Conservation (phyloP, 75 land plant species). For the Sequoia sempervirens region DNA sequence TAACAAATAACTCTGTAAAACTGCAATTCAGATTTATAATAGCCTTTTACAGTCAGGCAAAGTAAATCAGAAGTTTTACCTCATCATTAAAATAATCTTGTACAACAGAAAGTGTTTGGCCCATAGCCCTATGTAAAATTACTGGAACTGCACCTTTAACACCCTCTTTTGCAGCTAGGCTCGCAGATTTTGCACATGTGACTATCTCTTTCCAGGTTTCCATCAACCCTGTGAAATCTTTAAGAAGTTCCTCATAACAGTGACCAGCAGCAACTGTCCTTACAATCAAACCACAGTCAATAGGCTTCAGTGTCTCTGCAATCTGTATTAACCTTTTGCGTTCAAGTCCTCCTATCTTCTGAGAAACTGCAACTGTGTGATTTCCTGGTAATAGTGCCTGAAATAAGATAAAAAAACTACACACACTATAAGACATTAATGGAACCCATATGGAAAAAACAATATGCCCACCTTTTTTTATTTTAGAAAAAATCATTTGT, state of each 20-base stretch:
- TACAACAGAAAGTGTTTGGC: constrained; percentile 85
- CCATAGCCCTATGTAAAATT: constrained; percentile 90
- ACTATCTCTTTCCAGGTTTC: constrained; percentile 84
- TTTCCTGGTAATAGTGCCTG: constrained; percentile 65
- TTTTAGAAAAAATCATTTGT: neutral
- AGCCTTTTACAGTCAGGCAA: neutral
- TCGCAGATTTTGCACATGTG: constrained; percentile 79
- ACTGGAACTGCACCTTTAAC: constrained; percentile 82
- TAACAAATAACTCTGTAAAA: neutral
- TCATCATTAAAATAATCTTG: constrained; percentile 89
- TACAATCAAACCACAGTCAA: constrained; percentile 84
- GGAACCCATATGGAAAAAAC: neutral
- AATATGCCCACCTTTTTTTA: neutral
- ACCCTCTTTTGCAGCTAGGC: constrained; percentile 77
- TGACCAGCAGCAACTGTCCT: constrained; percentile 92
- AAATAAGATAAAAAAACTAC: constrained; percentile 13
- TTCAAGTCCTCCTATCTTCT: constrained; percentile 75
- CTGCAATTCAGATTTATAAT: neutral
- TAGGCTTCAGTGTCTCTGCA: constrained; percentile 74
- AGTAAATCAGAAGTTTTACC: constrained; percentile 21
- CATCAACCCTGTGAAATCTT: constrained; percentile 81
- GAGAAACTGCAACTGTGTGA: constrained; percentile 70
- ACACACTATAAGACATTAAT: neutral
- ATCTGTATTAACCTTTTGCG: constrained; percentile 70
- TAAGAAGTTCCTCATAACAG: constrained; percentile 76